Evolutionary conservation across 768 basidiomycete genomes (phyloP).

Genomic region (Mrakia gelida): DNA sequence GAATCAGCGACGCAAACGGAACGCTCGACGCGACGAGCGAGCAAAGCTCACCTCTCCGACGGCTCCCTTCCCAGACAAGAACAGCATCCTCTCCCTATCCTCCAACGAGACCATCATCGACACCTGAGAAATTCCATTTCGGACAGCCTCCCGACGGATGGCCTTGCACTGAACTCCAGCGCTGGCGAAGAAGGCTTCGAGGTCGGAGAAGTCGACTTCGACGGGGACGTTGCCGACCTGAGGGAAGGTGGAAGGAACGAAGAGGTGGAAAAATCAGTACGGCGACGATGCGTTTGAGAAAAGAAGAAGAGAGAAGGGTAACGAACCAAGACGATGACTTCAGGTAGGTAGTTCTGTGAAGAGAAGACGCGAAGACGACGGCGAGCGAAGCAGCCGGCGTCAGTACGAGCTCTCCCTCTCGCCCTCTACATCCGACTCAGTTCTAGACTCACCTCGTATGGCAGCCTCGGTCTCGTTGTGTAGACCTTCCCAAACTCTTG

Average conservation of each 20-base stretch:
- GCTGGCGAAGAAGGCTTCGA: constrained; percentile 4
- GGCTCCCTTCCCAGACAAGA: neutral
- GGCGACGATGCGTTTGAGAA: too few species aligned
- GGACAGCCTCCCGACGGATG: constrained; percentile 1
- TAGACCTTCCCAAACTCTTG: neutral
- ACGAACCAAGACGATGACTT: neutral
- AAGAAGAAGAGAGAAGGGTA: neutral
- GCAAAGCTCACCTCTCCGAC: neutral
- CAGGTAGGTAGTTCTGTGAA: neutral
- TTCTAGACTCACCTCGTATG: neutral
- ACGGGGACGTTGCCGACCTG: constrained; percentile 5
- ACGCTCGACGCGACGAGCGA: neutral
- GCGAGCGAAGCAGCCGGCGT: neutral
- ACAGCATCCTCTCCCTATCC: neutral
- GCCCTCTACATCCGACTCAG: too few species aligned
- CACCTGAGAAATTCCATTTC: neutral
- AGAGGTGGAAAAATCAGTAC: neutral
- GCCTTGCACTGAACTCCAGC: constrained; percentile 4
- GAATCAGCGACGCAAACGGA: neutral
- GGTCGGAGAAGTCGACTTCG: neutral
- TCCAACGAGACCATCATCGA: neutral
- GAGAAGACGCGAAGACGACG: neutral
- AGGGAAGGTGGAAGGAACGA: neutral
- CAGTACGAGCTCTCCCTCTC: too few species aligned
- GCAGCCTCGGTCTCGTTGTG: neutral